Evolutionary conservation across 768 basidiomycete genomes (phyloP).

Genomic region (Clitopilus hobsonii): DNA sequence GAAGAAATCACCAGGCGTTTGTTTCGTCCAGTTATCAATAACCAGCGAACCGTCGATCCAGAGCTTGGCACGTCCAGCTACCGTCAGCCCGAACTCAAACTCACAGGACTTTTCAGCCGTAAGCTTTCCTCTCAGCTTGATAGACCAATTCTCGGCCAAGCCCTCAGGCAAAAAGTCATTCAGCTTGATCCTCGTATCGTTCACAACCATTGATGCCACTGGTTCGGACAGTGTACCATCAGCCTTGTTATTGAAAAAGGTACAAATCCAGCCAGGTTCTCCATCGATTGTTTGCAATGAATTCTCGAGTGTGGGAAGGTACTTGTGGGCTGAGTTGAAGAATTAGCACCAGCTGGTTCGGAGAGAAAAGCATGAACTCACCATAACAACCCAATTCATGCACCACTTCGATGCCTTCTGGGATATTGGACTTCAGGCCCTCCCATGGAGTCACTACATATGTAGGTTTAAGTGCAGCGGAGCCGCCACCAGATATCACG

Average conservation of each 20-base stretch:
- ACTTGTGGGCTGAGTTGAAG: conserved; percentile 49
- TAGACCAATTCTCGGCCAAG: conserved; percentile 48
- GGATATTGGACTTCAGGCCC: conserved; percentile 48
- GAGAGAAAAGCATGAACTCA: conserved; percentile 19
- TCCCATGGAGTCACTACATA: conserved; percentile 64
- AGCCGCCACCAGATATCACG: conserved; percentile 74
- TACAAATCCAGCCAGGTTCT: conserved; percentile 57
- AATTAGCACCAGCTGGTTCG: background rate
- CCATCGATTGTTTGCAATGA: conserved; percentile 47
- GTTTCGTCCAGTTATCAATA: conserved; percentile 71
- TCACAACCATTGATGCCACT: conserved; percentile 42
- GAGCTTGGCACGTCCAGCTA: conserved; percentile 60
- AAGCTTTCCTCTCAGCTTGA: conserved; percentile 51
- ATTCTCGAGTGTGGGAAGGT: conserved; percentile 64
- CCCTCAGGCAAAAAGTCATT: conserved; percentile 62
- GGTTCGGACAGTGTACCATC: conserved; percentile 40
- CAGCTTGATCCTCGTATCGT: conserved; percentile 60
- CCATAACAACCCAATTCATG: conserved; percentile 66
- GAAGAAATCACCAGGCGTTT: conserved; percentile 65
- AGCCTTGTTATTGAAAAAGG: conserved; percentile 56
- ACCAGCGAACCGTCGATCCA: conserved; percentile 54
- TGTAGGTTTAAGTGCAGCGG: conserved; percentile 65
- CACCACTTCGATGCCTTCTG: conserved; percentile 42
- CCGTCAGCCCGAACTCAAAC: conserved; percentile 61
- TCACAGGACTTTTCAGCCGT: conserved; percentile 40